Conservation (phyloP, 768 basidiomycete genomes). For the Lactarius akahatsu region DNA sequence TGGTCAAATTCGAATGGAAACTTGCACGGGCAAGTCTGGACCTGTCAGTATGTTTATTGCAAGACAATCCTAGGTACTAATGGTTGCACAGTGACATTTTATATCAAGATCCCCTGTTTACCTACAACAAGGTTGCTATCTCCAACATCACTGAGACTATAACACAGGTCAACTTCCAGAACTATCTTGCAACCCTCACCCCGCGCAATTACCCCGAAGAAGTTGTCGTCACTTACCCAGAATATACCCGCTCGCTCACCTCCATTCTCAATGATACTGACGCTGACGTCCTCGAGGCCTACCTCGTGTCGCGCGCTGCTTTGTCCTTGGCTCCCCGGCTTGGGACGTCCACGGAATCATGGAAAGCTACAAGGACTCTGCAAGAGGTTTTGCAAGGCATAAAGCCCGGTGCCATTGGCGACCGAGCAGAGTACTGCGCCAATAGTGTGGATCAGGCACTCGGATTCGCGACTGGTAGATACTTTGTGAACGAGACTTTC, state of each 20-base stretch:
- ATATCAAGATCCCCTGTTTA: constrained; percentile 76
- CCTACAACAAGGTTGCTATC: constrained; percentile 83
- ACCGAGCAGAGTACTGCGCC: constrained; percentile 83
- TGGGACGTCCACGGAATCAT: constrained; percentile 71
- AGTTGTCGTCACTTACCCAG: constrained; percentile 81
- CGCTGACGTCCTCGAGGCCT: constrained; percentile 76
- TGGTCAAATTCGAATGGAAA: constrained; percentile 75
- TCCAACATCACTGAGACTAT: constrained; percentile 66
- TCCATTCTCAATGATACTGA: constrained; percentile 65
- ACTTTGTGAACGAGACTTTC: constrained; percentile 86
- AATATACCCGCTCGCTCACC: constrained; percentile 67
- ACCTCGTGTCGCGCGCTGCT: constrained; percentile 79
- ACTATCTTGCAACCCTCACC: constrained; percentile 85
- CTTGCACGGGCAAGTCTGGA: constrained; percentile 81
- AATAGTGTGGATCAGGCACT: constrained; percentile 65
- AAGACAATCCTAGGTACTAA: constrained; percentile 11
- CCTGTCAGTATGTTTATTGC: constrained; percentile 46
- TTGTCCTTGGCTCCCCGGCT: constrained; percentile 67
- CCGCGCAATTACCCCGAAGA: constrained; percentile 72
- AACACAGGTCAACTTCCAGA: constrained; percentile 74
- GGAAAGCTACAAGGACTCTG: constrained; percentile 70
- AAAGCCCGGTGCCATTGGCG: constrained; percentile 81
- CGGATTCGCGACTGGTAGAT: constrained; percentile 88
- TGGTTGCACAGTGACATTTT: constrained; percentile 53
- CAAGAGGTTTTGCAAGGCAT: constrained; percentile 76